These are phyloP conservation scores for Aegilops tauschii DNA, from an alignment of 176 grass and related monocot genomes.

Conservation along the genomic window DNA sequence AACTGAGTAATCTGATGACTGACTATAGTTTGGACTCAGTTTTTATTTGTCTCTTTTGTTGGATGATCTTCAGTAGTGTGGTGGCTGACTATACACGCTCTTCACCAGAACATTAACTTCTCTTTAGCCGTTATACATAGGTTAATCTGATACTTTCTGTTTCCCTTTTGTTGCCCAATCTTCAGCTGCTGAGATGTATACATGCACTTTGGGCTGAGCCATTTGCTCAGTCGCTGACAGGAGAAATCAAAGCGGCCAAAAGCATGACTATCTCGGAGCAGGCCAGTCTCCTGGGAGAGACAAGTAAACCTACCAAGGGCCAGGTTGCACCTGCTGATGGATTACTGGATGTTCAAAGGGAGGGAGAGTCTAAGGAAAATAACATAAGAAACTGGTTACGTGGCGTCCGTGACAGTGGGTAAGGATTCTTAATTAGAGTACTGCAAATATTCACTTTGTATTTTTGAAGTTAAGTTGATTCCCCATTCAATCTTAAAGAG, in stretches of 20 bases:
- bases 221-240: constrained; percentile 54
- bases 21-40: constrained; percentile 14
- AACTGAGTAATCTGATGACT: constrained; percentile 19
- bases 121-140: not conserved
- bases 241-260: constrained; percentile 83
- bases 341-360: constrained; percentile 58
- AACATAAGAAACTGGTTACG: constrained; percentile 93
- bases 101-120: constrained; percentile 29
- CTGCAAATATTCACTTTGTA: not conserved
- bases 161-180: constrained; percentile 1
- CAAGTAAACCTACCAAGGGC: constrained; percentile 60
- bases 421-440: constrained; percentile 30
- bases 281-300: constrained; percentile 87
- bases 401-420: constrained; percentile 94
- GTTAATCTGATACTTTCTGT: not conserved
- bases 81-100: constrained; percentile 47
- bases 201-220: constrained; percentile 82
- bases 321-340: constrained; percentile 67
- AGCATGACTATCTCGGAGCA: constrained; percentile 80
- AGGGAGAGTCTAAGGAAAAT: constrained; percentile 87
- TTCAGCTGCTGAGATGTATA: constrained; percentile 80
- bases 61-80: constrained; percentile 57
- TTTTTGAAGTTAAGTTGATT: not conserved
- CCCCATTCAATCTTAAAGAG: not conserved
- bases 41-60: not conserved